A percentile compares a stretch with the other conserved stretches of the same genome.
Conservation (phyloP, 805 yeast genomes). For the Cyberlindnera americana region DNA sequence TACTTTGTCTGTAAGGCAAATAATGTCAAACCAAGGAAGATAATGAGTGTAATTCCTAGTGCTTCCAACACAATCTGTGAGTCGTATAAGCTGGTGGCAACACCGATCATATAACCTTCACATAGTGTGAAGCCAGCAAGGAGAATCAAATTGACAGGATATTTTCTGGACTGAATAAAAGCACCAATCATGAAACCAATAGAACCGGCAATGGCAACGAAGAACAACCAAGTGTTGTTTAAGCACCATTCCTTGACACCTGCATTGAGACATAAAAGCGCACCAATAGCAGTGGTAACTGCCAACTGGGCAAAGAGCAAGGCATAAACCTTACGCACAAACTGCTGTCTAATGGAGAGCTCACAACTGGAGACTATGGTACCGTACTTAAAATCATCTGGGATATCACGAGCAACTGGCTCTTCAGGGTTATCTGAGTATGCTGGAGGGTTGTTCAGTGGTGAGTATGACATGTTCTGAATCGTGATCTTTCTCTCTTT, state of each 20-base stretch:
- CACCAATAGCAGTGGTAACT: conserved; percentile 57
- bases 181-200: conserved; percentile 65
- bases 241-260: conserved; percentile 52
- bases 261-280: conserved; percentile 42
- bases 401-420: conserved; percentile 29
- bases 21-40: conserved; percentile 71
- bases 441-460: conserved; percentile 26
- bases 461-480: conserved; percentile 28
- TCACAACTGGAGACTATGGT: conserved; percentile 77
- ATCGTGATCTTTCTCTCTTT: no score
- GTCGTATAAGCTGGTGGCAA: conserved; percentile 60
- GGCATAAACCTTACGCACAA: conserved; percentile 75
- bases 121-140: conserved; percentile 66
- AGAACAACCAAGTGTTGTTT: conserved; percentile 54
- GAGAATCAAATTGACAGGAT: conserved; percentile 62
- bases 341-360: conserved; percentile 68
- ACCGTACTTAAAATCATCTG: conserved; percentile 81
- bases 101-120: conserved; percentile 72
- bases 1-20: conserved; percentile 78
- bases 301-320: conserved; percentile 63
- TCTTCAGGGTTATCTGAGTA: conserved; percentile 22
- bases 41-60: conserved; percentile 57
- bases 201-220: conserved; percentile 54
- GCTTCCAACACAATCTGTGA: conserved; percentile 68
- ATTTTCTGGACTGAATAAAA: conserved; percentile 56